Base-by-base conservation (phyloP, 139 green algal genomes). In the Coelastrella sp. region DNA sequence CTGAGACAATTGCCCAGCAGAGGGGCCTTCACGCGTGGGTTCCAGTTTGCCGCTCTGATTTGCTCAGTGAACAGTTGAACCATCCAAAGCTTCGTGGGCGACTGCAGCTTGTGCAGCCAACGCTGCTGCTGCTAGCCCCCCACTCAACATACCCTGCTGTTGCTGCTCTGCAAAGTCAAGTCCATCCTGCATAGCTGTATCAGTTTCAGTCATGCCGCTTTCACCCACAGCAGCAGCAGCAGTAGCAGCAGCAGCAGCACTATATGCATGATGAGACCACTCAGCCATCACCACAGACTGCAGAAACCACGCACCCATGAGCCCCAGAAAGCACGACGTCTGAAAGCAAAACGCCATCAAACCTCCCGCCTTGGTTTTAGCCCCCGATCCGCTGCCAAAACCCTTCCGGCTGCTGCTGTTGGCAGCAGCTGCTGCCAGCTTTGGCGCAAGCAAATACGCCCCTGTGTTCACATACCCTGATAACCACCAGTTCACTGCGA, bases 291-390 rank as follows among this genome's bases (percentile, higher is more conserved):
- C 3, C 68, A 54, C 23, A n/a, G 8, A 32, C 83, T 94, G 93
- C 0, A 97, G 20, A 13, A 88, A 16, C 0, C 83, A 83, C 13
- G 96, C 96, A 5, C 85, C 47, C 23, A 95, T 22, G 71, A 98
- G 88, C 2, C 93, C 96, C 0, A 92, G 6, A 59, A 97, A 95
- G 79, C 96, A 96, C 0, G 93, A 94, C 0, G 80, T 75, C 89
- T 98, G 96, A 78, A 95, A 97, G 0, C 90, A 92, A 2, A 97
- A 92, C 3, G 96, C 95, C 94, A 98, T 96, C 4, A 96, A 60
- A 2, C 91, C 95, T 5, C 91, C 93, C 4, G 96, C 95, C 0
- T 87, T 92, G 14, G 89, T 79, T 78, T 96, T 97, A 19, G n/a
- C n/a, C 14, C 3, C 74, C 23, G 3, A 58, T 56, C n/a, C 4